Base-by-base conservation (phyloP, 2,329 filamentous ascomycete genomes). In the Aureobasidium mangrovei region DNA sequence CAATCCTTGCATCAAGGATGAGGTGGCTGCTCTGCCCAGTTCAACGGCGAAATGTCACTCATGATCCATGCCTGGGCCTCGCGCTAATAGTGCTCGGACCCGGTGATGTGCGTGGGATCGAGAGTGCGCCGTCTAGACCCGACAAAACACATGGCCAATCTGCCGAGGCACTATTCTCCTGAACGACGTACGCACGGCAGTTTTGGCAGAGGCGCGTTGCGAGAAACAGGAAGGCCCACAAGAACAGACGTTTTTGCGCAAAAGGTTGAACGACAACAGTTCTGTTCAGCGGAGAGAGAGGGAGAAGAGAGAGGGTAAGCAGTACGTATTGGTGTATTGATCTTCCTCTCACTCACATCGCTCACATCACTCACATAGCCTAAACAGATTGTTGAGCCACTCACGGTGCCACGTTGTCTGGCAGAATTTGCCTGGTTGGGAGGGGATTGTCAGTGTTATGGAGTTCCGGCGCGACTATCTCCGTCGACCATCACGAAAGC, bases 1-100 rank as follows among this genome's bases (percentile, higher is more conserved):
- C 49, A 53, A 53, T 53, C 49, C 49, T 53, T 53, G 49, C 40
- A 53, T 53, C 8, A 53, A 43, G 49, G 49, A 53, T 53, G 48
- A 35, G 7, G 49, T 53, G 49, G 49, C 49, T 53, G 29, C 38
- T 53, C 40, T 53, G 40, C 49, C 49, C 49, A 53, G 49, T 53
- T 44, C 49, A 53, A 53, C 49, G 49, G 49, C 49, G 49, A 44
- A 36, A 53, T 53, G 49, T 44, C 49, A 53, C 49, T 53, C 38
- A 28, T 44, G 49, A 53, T 53, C 49, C 49, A 53, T 53, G 49
- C 49, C 49, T 53, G 40, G 40, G 24, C 44, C 40, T 43, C 3
- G 32, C 49, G 49, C 49, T 53, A 53, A 38, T 6, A 33, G 49
- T 38, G 49, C 49, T 53, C 49, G 49, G 49, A 38, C 49, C 49